Percentiles rank a stretch among this genome's conserved stretches.
Evolutionary conservation across 2,329 filamentous ascomycete species (phyloP).

Genomic region (Exophiala oligosperma): DNA sequence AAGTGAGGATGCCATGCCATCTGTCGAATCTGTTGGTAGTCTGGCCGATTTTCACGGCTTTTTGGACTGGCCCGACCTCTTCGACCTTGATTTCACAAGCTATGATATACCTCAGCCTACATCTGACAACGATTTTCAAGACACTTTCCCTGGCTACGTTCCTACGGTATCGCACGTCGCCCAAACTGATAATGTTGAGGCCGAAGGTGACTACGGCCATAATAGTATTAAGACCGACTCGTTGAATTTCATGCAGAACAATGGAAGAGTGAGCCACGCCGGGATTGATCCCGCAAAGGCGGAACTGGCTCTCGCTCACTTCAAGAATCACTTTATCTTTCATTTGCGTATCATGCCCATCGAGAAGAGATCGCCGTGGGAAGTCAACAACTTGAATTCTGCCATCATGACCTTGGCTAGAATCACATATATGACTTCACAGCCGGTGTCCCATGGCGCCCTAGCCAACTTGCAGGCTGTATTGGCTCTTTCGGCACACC

Average conservation of each 20-base stretch:
- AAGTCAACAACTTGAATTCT: conserved; percentile 34
- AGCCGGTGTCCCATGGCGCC: conserved; percentile 33
- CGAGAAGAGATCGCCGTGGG: conserved; percentile 37
- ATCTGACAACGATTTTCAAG: neutral
- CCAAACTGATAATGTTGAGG: too few relatives aligned
- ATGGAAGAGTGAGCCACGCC: neutral
- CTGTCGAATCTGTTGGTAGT: neutral
- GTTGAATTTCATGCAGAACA: too few relatives aligned
- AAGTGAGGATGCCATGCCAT: neutral
- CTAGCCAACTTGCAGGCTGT: conserved; percentile 35
- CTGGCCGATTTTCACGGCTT: conserved; percentile 31
- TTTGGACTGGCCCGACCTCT: conserved; percentile 36
- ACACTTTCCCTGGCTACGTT: too few relatives aligned
- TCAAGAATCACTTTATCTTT: conserved; percentile 35
- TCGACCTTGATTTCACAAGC: conserved; percentile 33
- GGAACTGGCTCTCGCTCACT: conserved; percentile 31
- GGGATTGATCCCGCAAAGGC: conserved; percentile 11
- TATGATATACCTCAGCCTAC: neutral
- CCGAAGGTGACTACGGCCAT: too few relatives aligned
- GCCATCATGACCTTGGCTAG: conserved; percentile 36
- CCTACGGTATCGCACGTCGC: too few relatives aligned
- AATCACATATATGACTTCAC: conserved; percentile 33
- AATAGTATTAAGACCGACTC: too few relatives aligned
- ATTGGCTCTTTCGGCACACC: conserved; percentile 33
- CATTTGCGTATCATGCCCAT: conserved; percentile 35